Base-by-base conservation (phyloP, 768 basidiomycete species). In the Russula virescens region DNA sequence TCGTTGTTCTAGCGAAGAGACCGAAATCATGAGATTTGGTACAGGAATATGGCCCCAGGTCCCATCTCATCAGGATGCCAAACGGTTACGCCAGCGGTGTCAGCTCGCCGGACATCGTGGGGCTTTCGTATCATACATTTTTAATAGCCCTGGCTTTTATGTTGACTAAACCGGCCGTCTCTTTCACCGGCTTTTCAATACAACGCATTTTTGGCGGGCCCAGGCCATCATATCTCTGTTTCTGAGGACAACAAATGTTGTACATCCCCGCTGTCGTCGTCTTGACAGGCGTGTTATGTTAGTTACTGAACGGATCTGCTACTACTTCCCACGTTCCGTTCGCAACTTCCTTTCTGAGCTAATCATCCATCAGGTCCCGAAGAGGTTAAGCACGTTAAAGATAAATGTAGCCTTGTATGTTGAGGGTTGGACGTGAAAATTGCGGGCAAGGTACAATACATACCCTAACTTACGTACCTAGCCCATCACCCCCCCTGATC, bases 1-100 rank as follows among this genome's bases (percentile, higher is more conserved):
- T 45, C 31, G 31, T 26, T 4, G n/a, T 34, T 10, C 18, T 47
- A 64, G 63, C 63, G 16, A 64, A 64, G 48, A 64, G 26, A 31
- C 63, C 63, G 42, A 60, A 64, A 10, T 60, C 58, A 50, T 64
- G 53, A 60, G 6, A 46, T 50, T 35, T 2, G 46, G 25, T 45
- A 34, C 43, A 31, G 13, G 40, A 59, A 53, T 48, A n/a, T 46
- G 5, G 46, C 13, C 18, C 42, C 53, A 61, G 60, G 60, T 31
- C 49, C 50, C 51, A 14, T 52, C 34, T 38, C 9, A 5, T 14
- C n/a, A 21, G 10, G 8, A 57, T 6, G 7, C 13, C n/a, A n/a
- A n/a, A n/a, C n/a, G n/a, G n/a, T n/a, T n/a, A n/a, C n/a, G n/a
- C n/a, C n/a, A 46, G 31, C 40, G 57, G n/a, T 23, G 42, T 28